phyloP scores from a whole-genome alignment of 2,329 filamentous ascomycete species.

The Hawksworthiomyces lignivorus region DNA sequence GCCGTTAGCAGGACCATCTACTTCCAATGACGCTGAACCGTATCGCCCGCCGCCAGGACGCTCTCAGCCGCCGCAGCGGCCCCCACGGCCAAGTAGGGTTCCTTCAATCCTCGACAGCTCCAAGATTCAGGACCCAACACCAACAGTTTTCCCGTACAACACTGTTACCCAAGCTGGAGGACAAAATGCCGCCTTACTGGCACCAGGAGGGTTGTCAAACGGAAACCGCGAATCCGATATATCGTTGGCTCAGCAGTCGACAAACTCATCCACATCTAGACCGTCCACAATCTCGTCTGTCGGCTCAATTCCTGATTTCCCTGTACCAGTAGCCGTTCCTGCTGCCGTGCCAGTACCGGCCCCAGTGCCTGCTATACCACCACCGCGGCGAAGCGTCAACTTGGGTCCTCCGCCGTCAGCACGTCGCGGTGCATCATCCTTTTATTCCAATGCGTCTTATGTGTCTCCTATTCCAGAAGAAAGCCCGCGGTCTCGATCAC shows the following conservation, averaged over 20 bases:
- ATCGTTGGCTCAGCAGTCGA: constrained; percentile 31
- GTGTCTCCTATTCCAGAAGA: constrained; percentile 74
- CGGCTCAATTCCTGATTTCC: constrained; percentile 54
- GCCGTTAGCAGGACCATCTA: constrained; percentile 25
- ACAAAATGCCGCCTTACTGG: neutral
- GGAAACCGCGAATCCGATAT: constrained; percentile 29
- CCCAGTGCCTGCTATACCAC: constrained; percentile 10
- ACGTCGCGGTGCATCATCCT: constrained; percentile 53
- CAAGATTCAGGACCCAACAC: constrained; percentile 47
- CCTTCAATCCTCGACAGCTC: constrained; percentile 52
- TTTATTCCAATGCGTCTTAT: constrained; percentile 57
- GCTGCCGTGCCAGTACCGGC: constrained; percentile 16
- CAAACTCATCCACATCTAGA: constrained; percentile 38
- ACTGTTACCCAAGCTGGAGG: neutral
- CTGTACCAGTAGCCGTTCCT: constrained; percentile 31
- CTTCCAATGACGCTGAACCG: constrained; percentile 26
- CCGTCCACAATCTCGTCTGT: constrained; percentile 45
- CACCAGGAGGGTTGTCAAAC: constrained; percentile 25
- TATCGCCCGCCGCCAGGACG: constrained; percentile 45
- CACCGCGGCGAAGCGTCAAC: constrained; percentile 40
- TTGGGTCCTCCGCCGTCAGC: constrained; percentile 54
- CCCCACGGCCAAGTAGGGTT: constrained; percentile 51
- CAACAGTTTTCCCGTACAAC: constrained; percentile 35
- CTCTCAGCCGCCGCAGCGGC: constrained; percentile 47
- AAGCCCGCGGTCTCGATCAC: constrained; percentile 47